Conservation (phyloP, 805 yeast genomes). For the Zygoascus biomembranicola region DNA sequence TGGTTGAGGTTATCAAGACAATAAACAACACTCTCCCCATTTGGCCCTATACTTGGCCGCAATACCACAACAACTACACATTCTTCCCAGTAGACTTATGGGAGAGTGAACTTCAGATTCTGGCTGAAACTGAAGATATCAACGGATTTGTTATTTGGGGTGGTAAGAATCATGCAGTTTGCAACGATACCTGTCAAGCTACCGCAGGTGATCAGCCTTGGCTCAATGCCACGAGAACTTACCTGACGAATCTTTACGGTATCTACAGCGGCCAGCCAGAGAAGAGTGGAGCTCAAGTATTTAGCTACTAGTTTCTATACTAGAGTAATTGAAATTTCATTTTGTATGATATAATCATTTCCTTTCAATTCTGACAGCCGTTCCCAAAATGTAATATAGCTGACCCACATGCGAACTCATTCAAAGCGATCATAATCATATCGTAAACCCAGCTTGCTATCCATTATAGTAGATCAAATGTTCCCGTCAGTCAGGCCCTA, state of each 20-base stretch:
- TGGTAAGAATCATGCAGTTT: constrained; percentile 8
- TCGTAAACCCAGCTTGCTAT: too few relatives aligned
- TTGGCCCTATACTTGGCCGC: constrained; percentile 10
- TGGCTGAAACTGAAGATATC: not conserved
- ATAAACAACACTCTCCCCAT: constrained; percentile 5
- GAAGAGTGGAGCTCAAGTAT: not conserved
- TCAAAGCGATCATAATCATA: too few relatives aligned
- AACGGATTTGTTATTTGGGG: constrained; percentile 9
- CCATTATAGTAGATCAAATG: too few relatives aligned
- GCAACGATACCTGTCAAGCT: constrained; percentile 7
- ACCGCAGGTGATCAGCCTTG: constrained; percentile 5
- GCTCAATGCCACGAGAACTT: constrained; percentile 5
- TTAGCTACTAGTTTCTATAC: not conserved
- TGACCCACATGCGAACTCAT: too few relatives aligned
- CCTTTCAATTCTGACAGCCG: too few relatives aligned
- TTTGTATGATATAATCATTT: too few relatives aligned
- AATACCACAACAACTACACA: constrained; percentile 2
- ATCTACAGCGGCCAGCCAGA: not conserved
- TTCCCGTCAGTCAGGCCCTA: too few relatives aligned
- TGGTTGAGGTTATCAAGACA: not conserved
- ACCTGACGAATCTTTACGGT: constrained; percentile 4
- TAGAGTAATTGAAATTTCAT: too few relatives aligned
- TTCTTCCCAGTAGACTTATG: constrained; percentile 6
- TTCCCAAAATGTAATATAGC: too few relatives aligned
- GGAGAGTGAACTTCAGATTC: constrained; percentile 1